phyloP scores from a whole-genome alignment of 1,284 basidiomycete species.

The Cryptococcus sp. region DNA sequence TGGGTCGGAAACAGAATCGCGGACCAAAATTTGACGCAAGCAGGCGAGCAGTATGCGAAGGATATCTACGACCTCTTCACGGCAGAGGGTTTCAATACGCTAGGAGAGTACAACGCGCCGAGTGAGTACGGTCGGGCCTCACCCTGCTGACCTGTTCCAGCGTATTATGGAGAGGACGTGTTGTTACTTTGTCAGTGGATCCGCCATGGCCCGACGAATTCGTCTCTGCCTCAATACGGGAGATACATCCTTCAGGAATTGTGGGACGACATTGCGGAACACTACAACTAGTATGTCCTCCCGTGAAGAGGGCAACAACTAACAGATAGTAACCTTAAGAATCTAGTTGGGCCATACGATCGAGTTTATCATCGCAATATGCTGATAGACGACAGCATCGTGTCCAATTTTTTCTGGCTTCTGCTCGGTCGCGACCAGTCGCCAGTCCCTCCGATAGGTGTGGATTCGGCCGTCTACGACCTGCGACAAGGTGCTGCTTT shows the following conservation, averaged over 20 bases:
- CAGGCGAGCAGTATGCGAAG: constrained; percentile 17
- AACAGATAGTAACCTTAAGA: constrained; percentile 12
- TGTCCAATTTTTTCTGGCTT: constrained; percentile 21
- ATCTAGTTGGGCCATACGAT: constrained; percentile 24
- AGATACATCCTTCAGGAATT: constrained; percentile 16
- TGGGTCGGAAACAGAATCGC: constrained; percentile 16
- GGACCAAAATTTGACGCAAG: constrained; percentile 17
- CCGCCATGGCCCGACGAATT: constrained; percentile 13
- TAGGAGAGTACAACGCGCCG: constrained; percentile 22
- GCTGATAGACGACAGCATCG: constrained; percentile 19
- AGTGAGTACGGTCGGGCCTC: constrained; percentile 7
- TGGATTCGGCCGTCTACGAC: constrained; percentile 16
- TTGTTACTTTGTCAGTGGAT: constrained; percentile 16
- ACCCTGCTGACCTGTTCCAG: background rate
- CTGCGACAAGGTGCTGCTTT: constrained; percentile 18
- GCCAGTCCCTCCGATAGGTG: constrained; percentile 18
- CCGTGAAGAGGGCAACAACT: no score
- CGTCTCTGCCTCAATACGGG: constrained; percentile 10
- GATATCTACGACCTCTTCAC: constrained; percentile 23
- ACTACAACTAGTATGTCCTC: constrained; percentile 19
- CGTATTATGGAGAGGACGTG: constrained; percentile 20
- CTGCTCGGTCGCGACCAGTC: constrained; percentile 14
- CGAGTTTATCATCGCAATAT: constrained; percentile 22
- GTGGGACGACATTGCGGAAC: constrained; percentile 21
- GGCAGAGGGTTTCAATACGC: constrained; percentile 16